Base-by-base conservation (phyloP, 2,329 filamentous ascomycete species). In the Penicillium sp. region DNA sequence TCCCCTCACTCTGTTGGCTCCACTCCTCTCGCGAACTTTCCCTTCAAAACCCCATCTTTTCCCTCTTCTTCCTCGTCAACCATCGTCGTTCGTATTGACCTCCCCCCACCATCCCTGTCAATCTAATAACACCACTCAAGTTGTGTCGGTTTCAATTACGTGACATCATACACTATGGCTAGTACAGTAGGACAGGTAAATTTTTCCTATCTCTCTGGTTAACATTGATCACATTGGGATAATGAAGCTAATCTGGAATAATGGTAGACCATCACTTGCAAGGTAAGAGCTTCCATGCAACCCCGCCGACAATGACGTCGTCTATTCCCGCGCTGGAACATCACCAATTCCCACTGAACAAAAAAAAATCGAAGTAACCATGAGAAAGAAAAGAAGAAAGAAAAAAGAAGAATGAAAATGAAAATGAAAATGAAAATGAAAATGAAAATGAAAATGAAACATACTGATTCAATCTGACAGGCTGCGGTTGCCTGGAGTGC, bases 401-500 rank as follows among this genome's bases (percentile, higher is more conserved):
- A n/a, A 18, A 7, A 26, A 44, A 44, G 9, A 27, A 7, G n/a
- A 29, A 9, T 8, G 2, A 22, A 31, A 18, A 6, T 35, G 1
- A 47, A 9, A 15, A 23, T 15, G 4, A 25, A 50, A 33, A n/a
- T n/a, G n/a, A 18, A 7, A 26, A 44, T 27, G 9, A 27, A 7
- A 29, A 9, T 8, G 2, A 22, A 31, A 18, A 6, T 35, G 1
- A 47, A 9, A 15, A 23, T 15, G 4, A 25, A 50, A 33, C 18
- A 9, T 9, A 43, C 43, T 41, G 37, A 31, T 31, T 33, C 3
- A 37, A 31, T 70, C 49, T 35, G 14, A 61, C 65, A 87, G 88
- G 94, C 94, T 65, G 94, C 94, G 70, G 89, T 99, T 62, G 94
- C 94, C 75, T 99, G 94, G 94, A 93, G 92, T 78, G 92, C 94